Percentiles rank a stretch among this genome's conserved stretches.
Conservation (phyloP, 208 protist species). For the Trypanosoma platydactyli region DNA sequence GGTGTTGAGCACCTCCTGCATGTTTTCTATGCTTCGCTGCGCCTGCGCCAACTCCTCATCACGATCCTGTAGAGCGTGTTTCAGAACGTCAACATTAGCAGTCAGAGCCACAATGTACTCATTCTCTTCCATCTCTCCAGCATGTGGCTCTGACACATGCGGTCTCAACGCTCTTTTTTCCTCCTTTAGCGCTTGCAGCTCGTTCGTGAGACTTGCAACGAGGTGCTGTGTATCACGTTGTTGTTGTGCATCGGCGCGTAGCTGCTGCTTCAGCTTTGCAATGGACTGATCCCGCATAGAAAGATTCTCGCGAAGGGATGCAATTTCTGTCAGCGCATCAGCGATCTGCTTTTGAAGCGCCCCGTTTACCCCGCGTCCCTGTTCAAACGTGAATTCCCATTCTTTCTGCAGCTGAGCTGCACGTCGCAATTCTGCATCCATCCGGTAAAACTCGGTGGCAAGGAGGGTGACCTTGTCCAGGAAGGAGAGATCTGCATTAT, state of each 20-base stretch:
- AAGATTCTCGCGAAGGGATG: constrained; percentile 54
- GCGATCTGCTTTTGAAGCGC: constrained; percentile 59
- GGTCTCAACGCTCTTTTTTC: constrained; percentile 30
- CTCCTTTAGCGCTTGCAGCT: constrained; percentile 50
- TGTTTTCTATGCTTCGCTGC: constrained; percentile 32
- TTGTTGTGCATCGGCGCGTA: constrained; percentile 32
- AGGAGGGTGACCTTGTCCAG: constrained; percentile 42
- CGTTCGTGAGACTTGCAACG: constrained; percentile 29
- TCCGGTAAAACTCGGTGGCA: constrained; percentile 37
- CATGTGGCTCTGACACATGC: constrained; percentile 9
- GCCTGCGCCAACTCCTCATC: constrained; percentile 47
- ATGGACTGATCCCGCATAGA: constrained; percentile 42
- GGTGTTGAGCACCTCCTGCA: constrained; percentile 42
- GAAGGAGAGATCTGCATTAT: constrained; percentile 16
- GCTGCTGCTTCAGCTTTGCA: constrained; percentile 35
- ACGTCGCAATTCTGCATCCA: constrained; percentile 18
- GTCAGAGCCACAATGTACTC: constrained; percentile 25
- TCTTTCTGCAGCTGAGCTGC: constrained; percentile 48
- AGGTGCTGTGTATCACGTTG: constrained; percentile 33
- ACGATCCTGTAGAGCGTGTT: constrained; percentile 31
- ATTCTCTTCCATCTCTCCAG: constrained; percentile 19
- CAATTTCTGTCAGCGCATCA: constrained; percentile 61
- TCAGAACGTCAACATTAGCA: constrained; percentile 44
- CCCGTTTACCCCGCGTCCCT: constrained; percentile 70
- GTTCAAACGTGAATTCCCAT: constrained; percentile 83